Conservation (phyloP, 2,329 filamentous ascomycete species). For the Trichoderma asperellum region DNA sequence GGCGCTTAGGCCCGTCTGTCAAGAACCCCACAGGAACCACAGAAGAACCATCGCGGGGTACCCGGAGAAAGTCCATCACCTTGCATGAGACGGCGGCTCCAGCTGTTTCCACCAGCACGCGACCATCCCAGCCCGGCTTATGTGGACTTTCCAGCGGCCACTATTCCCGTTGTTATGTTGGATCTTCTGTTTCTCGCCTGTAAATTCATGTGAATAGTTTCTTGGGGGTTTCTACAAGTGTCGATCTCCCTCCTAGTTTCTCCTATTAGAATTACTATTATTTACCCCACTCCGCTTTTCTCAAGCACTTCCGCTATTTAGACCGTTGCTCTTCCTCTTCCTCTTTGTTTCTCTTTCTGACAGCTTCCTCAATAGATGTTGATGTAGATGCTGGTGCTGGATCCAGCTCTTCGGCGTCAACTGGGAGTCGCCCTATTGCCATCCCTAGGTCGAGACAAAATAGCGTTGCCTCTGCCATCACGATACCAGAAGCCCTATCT, state of each 20-base stretch:
- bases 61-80: conserved; percentile 13
- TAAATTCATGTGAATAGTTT: neutral
- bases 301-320: conserved; percentile 28
- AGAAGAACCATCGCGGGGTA: conserved; percentile 24
- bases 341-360: conserved; percentile 27
- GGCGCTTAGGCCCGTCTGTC: conserved; percentile 16
- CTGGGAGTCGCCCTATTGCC: conserved; percentile 54
- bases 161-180: conserved; percentile 21
- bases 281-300: conserved; percentile 16
- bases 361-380: conserved; percentile 5
- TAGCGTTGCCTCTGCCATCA: conserved; percentile 47
- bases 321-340: neutral
- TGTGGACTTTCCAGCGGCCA: conserved; percentile 18
- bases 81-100: conserved; percentile 14
- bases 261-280: conserved; percentile 5
- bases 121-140: neutral
- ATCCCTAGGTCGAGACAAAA: conserved; percentile 52
- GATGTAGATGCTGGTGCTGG: conserved; percentile 1
- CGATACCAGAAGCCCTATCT: conserved; percentile 56
- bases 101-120: conserved; percentile 12
- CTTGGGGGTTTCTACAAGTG: neutral
- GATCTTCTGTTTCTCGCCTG: conserved; percentile 3
- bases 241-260: neutral
- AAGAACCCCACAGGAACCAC: conserved; percentile 9
- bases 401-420: conserved; percentile 28